Evolutionary conservation across 2,329 filamentous ascomycete species (phyloP).

Genomic region (Aspergillus fructus): DNA sequence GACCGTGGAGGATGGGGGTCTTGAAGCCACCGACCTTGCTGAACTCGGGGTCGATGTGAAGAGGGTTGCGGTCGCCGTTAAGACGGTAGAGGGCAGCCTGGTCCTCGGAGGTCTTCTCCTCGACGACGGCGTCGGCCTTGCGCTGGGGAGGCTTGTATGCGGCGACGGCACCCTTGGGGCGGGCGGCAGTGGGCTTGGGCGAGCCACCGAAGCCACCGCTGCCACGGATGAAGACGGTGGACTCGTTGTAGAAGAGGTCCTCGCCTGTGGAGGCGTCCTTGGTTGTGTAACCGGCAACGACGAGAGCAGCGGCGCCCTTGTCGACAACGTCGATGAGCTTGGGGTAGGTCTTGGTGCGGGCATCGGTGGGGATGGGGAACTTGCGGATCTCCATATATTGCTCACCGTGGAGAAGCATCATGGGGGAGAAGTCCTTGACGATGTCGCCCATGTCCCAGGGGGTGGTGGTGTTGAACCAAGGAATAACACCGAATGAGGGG

Average conservation of each 20-base stretch:
- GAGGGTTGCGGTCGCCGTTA: constrained; percentile 91
- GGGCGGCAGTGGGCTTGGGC: constrained; percentile 63
- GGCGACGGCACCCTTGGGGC: constrained; percentile 78
- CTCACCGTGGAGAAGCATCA: constrained; percentile 98
- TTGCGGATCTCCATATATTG: constrained; percentile 95
- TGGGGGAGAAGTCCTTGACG: constrained; percentile 93
- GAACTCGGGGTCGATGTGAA: constrained; percentile 93
- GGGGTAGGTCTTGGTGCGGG: constrained; percentile 70
- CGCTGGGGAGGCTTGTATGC: constrained; percentile 76
- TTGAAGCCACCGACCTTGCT: constrained; percentile 95
- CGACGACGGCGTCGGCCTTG: constrained; percentile 75
- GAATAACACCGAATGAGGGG: constrained; percentile 94
- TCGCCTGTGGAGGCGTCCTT: constrained; percentile 82
- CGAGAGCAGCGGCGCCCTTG: constrained; percentile 86
- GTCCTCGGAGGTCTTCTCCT: constrained; percentile 83
- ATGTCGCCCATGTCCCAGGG: constrained; percentile 80
- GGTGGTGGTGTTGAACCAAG: constrained; percentile 79
- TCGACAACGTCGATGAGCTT: constrained; percentile 92
- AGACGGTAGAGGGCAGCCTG: constrained; percentile 92
- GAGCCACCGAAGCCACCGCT: constrained; percentile 86
- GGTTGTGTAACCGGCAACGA: constrained; percentile 77
- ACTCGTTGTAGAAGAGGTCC: constrained; percentile 95
- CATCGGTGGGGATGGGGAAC: constrained; percentile 85
- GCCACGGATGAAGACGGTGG: constrained; percentile 87
- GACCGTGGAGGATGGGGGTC: constrained; percentile 90